phyloP scores from a whole-genome alignment of 1,139 yeast genomes.

The Saccharomyces hybrid region DNA sequence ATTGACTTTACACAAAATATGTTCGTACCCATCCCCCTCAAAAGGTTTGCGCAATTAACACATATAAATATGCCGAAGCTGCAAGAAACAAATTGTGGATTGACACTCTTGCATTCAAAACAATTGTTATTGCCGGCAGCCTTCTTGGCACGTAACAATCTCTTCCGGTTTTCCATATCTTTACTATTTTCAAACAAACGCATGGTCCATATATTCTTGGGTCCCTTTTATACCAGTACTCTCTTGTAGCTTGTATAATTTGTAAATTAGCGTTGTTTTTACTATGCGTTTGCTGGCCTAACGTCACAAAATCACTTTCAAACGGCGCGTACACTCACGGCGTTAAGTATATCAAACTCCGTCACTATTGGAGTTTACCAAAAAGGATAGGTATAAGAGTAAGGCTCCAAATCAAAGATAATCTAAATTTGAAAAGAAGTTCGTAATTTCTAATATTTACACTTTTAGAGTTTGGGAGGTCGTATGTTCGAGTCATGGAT shows the following conservation, averaged over 20 bases:
- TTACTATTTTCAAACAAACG: slow-evolving; percentile 56
- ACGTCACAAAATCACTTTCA: background rate
- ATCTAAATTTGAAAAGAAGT: background rate
- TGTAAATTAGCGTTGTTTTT: background rate
- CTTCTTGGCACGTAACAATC: slow-evolving; percentile 68
- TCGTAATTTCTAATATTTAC: background rate
- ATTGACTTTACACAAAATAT: slow-evolving; percentile 89
- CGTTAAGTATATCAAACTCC: background rate
- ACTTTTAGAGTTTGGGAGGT: background rate
- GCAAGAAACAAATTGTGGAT: slow-evolving; percentile 97
- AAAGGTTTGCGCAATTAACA: slow-evolving; percentile 91
- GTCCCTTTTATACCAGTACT: background rate
- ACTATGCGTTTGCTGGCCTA: background rate
- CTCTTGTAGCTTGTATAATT: background rate
- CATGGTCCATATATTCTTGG: background rate
- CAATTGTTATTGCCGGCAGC: slow-evolving; percentile 75
- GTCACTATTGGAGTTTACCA: background rate
- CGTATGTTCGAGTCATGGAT: background rate
- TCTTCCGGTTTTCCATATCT: slow-evolving; percentile 80
- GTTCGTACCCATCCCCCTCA: slow-evolving; percentile 90
- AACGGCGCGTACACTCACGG: background rate
- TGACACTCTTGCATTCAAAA: slow-evolving; percentile 86
- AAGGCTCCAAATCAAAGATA: background rate
- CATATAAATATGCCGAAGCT: slow-evolving; percentile 92
- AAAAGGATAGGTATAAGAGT: background rate